Evolutionary conservation across 768 basidiomycete genomes (phyloP).

Genomic region (Russula sp.): DNA sequence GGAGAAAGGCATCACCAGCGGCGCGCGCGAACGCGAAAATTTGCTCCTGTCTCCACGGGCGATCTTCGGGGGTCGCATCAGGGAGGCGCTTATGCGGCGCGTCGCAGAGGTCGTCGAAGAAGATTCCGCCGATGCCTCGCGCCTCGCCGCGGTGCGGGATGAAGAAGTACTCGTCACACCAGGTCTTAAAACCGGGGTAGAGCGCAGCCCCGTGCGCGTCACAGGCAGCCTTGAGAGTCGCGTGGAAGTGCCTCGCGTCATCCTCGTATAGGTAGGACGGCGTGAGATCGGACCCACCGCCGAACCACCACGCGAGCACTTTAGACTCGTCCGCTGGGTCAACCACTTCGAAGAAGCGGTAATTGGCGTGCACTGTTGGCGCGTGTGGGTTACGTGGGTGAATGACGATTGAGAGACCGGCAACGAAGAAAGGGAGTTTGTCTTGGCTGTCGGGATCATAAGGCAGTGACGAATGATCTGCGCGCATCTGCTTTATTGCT

Average conservation of each 20-base stretch:
- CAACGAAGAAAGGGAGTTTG: conserved; percentile 87
- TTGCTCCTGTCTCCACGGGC: conserved; percentile 54
- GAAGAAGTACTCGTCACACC: conserved; percentile 98
- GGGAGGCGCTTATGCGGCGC: conserved; percentile 59
- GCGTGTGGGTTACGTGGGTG: conserved; percentile 92
- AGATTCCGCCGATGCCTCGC: conserved; percentile 89
- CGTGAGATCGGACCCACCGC: conserved; percentile 91
- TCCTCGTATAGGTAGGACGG: conserved; percentile 87
- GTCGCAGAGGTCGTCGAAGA: conserved; percentile 88
- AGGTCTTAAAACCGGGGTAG: conserved; percentile 79
- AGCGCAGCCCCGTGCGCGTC: conserved; percentile 60
- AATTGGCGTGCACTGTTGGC: conserved; percentile 93
- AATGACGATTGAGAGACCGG: conserved; percentile 86
- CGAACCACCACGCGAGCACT: conserved; percentile 95
- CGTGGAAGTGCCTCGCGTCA: conserved; percentile 85
- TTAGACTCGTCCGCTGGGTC: conserved; percentile 28
- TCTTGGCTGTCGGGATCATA: conserved; percentile 47
- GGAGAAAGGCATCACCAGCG: conserved; percentile 75
- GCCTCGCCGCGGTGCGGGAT: conserved; percentile 82
- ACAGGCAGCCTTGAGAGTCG: conserved; percentile 66
- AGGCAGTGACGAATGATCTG: conserved; percentile 76
- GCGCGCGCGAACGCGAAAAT: conserved; percentile 71
- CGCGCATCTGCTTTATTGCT: conserved; percentile 91
- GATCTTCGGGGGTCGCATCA: conserved; percentile 27
- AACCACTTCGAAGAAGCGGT: conserved; percentile 93